phyloP scores from a whole-genome alignment of 1,284 basidiomycete species.

The Naganishia sp. region DNA sequence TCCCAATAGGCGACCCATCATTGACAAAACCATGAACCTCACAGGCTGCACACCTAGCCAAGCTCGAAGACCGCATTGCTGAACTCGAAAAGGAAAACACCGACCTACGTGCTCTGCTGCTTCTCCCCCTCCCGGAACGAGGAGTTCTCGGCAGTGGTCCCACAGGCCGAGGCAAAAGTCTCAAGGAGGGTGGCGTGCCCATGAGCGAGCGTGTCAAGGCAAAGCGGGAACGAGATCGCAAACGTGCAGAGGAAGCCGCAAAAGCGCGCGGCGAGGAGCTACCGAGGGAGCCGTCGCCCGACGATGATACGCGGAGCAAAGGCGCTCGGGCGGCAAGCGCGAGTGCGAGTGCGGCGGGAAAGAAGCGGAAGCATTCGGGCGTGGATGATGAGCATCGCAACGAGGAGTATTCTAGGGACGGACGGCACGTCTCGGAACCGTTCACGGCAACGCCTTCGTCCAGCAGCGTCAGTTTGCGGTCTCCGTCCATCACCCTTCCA shows the following conservation, averaged over 20 bases:
- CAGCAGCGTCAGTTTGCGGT: slow-evolving; percentile 17
- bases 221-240: slow-evolving; percentile 43
- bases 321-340: slow-evolving; percentile 22
- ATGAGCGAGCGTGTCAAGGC: slow-evolving; percentile 54
- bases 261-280: slow-evolving; percentile 12
- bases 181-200: slow-evolving; percentile 54
- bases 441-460: slow-evolving; percentile 25
- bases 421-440: slow-evolving; percentile 23
- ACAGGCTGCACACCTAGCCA: slow-evolving; percentile 44
- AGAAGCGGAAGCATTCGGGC: slow-evolving; percentile 20
- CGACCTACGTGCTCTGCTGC: slow-evolving; percentile 58
- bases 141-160: slow-evolving; percentile 53
- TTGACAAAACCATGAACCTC: slow-evolving; percentile 56
- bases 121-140: slow-evolving; percentile 63
- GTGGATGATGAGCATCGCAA: background rate
- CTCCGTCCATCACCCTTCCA: slow-evolving; percentile 14
- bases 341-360: slow-evolving; percentile 5
- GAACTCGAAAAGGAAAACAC: slow-evolving; percentile 51
- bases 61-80: slow-evolving; percentile 49
- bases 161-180: slow-evolving; percentile 52
- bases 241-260: slow-evolving; percentile 29
- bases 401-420: slow-evolving; percentile 8
- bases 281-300: slow-evolving; percentile 18
- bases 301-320: slow-evolving; percentile 30
- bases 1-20: slow-evolving; percentile 40